Conservation (phyloP, 2,329 filamentous ascomycete species). For the Grosmannia clavigera region DNA sequence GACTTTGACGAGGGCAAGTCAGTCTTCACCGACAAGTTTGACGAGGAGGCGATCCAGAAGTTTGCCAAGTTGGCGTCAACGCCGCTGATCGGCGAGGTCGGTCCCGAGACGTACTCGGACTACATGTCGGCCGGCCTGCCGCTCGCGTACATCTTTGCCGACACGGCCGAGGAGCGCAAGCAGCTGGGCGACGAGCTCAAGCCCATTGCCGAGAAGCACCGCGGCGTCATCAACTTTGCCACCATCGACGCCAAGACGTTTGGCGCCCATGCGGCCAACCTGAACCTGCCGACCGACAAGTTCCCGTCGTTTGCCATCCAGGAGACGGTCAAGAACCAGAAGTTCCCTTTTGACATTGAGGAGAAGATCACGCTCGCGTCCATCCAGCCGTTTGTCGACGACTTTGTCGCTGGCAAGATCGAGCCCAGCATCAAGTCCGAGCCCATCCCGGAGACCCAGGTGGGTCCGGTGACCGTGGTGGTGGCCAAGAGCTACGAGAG, state of each 20-base stretch:
- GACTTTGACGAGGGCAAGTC: conserved; percentile 94
- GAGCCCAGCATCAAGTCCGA: conserved; percentile 98
- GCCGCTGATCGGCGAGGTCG: conserved; percentile 88
- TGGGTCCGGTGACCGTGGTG: conserved; percentile 74
- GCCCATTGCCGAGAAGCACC: conserved; percentile 79
- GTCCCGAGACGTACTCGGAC: conserved; percentile 86
- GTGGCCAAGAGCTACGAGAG: conserved; percentile 92
- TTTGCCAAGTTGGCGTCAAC: conserved; percentile 80
- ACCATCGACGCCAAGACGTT: conserved; percentile 93
- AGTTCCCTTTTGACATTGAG: conserved; percentile 86
- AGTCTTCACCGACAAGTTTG: conserved; percentile 70
- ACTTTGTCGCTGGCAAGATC: conserved; percentile 76
- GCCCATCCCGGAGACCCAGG: conserved; percentile 85
- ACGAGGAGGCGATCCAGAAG: conserved; percentile 62
- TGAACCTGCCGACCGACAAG: conserved; percentile 90
- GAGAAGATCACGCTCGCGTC: conserved; percentile 60
- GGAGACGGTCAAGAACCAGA: conserved; percentile 87
- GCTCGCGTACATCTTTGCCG: conserved; percentile 94
- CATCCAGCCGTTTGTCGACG: conserved; percentile 72
- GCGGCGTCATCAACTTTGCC: conserved; percentile 92
- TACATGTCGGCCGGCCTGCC: conserved; percentile 93
- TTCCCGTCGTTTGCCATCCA: conserved; percentile 98
- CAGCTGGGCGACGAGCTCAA: conserved; percentile 66
- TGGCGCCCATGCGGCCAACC: conserved; percentile 88
- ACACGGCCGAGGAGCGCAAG: conserved; percentile 80